Conservation (phyloP, 805 yeast species). For the Wickerhamomyces xylosicus region DNA sequence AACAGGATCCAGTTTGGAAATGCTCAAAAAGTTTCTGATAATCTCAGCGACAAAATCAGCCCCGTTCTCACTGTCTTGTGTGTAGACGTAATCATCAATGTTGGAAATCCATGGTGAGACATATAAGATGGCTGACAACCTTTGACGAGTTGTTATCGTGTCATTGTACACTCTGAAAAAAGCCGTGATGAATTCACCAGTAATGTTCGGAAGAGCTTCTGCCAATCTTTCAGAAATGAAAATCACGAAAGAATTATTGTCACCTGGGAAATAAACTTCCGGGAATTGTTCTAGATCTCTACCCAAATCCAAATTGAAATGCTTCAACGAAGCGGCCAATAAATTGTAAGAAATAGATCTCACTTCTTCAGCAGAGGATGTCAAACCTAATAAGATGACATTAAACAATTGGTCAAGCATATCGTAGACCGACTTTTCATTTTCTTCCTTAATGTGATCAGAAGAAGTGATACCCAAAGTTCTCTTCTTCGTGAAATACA, state of each 20-base stretch:
- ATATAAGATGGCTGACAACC: conserved; percentile 27
- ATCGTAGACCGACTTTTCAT: conserved; percentile 22
- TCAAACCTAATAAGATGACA: conserved; percentile 56
- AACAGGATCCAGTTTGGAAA: conserved; percentile 38
- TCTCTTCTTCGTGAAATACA: conserved; percentile 57
- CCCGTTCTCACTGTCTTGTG: conserved; percentile 46
- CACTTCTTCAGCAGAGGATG: conserved; percentile 48
- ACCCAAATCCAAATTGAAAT: conserved; percentile 53
- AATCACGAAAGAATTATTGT: conserved; percentile 50
- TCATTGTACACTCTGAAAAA: conserved; percentile 42
- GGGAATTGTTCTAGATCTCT: conserved; percentile 42
- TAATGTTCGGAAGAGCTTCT: conserved; percentile 40
- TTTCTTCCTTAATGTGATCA: conserved; percentile 4
- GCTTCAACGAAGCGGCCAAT: conserved; percentile 48
- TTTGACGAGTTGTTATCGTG: conserved; percentile 23
- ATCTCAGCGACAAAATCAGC: conserved; percentile 49
- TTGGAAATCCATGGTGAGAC: conserved; percentile 71
- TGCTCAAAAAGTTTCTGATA: conserved; percentile 49
- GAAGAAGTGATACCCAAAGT: conserved; percentile 22
- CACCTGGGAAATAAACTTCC: conserved; percentile 59
- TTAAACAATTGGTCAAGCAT: conserved; percentile 54
- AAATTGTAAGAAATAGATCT: conserved; percentile 55
- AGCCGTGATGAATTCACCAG: conserved; percentile 43
- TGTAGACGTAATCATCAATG: conserved; percentile 45
- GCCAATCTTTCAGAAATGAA: conserved; percentile 52